phyloP scores from a whole-genome alignment of 225 moss, liverwort and hornwort genomes.

The Asterella californica region DNA sequence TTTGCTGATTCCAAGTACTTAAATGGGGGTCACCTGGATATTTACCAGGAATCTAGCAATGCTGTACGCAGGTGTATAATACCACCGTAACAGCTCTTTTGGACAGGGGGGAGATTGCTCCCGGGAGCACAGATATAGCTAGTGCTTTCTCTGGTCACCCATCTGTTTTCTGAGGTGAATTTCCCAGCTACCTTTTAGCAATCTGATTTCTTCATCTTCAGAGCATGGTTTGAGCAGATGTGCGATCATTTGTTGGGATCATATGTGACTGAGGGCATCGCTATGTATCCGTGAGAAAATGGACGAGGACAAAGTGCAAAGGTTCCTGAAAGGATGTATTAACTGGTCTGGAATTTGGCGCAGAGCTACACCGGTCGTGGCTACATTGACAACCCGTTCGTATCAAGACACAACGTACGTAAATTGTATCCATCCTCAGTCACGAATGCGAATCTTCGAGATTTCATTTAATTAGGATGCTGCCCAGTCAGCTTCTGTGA shows the following conservation, averaged over 20 bases:
- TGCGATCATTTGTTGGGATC: neutral
- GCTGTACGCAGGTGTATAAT: constrained; percentile 1
- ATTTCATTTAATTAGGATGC: neutral
- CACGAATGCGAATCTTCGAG: neutral
- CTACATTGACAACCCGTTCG: neutral
- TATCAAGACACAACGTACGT: constrained; percentile 5
- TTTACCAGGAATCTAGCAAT: neutral
- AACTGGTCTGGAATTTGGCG: neutral
- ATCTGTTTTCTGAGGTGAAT: neutral
- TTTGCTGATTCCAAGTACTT: constrained; percentile 1
- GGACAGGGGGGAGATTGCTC: neutral
- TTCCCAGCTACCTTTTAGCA: neutral
- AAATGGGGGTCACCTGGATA: neutral
- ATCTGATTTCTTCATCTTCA: neutral
- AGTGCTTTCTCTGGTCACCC: neutral
- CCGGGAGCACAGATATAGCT: neutral
- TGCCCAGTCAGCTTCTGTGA: neutral
- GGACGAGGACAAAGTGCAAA: neutral
- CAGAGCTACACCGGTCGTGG: too few relatives aligned
- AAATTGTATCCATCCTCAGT: neutral
- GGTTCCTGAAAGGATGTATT: neutral
- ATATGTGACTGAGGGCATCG: neutral
- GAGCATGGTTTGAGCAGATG: neutral
- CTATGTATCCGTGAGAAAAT: neutral
- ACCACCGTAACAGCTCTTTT: neutral